A percentile compares a stretch with the other conserved stretches of the same genome.
These are phyloP conservation scores for Lichtheimia ramosa DNA, from an alignment of 371 early-diverging fungal species.

Conservation along the genomic window DNA sequence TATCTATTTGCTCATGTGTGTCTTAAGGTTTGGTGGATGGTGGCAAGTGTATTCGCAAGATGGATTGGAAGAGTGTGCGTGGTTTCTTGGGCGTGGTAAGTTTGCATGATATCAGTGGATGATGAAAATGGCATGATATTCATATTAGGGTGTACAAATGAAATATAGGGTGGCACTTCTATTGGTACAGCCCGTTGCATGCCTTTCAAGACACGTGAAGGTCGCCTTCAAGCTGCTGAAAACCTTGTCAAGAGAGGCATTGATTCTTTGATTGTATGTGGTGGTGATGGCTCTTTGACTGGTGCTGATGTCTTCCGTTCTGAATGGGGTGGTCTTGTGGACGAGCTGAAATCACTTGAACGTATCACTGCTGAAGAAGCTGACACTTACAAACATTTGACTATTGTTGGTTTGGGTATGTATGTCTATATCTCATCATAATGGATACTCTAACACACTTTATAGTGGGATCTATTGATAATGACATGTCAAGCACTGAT, in stretches of 20 bases:
- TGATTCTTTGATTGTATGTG: slow-evolving; percentile 95
- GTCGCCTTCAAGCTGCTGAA: slow-evolving; percentile 82
- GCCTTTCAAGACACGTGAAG: slow-evolving; percentile 83
- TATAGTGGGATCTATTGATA: slow-evolving; percentile 90
- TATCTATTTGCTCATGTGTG: neutral
- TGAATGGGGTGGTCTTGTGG: slow-evolving; percentile 89
- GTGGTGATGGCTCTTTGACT: slow-evolving; percentile 96
- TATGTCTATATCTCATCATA: neutral
- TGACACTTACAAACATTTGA: slow-evolving; percentile 61
- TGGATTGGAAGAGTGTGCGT: slow-evolving; percentile 90
- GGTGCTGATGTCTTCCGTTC: slow-evolving; percentile 91
- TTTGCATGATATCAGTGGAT: slow-evolving; percentile 4
- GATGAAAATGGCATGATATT: neutral
- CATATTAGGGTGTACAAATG: slow-evolving; percentile 12
- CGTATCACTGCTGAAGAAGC: slow-evolving; percentile 63
- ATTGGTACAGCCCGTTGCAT: slow-evolving; percentile 94
- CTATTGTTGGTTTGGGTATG: slow-evolving; percentile 83
- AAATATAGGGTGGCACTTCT: slow-evolving; percentile 86
- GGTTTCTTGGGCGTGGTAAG: slow-evolving; percentile 74
- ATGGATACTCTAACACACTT: neutral
- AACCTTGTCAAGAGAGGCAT: slow-evolving; percentile 91
- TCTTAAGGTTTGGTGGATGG: slow-evolving; percentile 89
- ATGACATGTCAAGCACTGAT: slow-evolving; percentile 95
- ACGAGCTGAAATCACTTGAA: slow-evolving; percentile 64
- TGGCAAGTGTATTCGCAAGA: slow-evolving; percentile 80